phyloP scores from a whole-genome alignment of 2,329 filamentous ascomycete genomes.

The Alternaria triticina region DNA sequence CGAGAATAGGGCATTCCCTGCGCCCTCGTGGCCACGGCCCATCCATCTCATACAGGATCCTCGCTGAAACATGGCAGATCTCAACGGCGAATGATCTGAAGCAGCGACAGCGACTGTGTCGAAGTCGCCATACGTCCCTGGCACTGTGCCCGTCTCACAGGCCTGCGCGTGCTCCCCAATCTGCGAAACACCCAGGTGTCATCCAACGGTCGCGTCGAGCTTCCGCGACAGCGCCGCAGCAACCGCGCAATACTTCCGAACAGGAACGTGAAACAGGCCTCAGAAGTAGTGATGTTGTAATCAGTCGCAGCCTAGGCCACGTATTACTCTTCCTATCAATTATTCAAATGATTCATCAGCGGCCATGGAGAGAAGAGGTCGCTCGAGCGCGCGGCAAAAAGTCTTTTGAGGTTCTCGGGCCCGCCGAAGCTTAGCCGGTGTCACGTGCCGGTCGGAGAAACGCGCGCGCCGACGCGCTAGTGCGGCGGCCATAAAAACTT shows the following conservation, averaged over 20 bases:
- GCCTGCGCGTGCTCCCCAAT: constrained; percentile 13
- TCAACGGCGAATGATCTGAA: constrained; percentile 17
- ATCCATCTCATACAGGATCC: constrained; percentile 3
- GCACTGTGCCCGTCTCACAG: constrained; percentile 15
- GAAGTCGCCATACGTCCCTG: constrained; percentile 17
- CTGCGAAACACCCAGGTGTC: constrained; percentile 9
- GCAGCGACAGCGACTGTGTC: constrained; percentile 10
- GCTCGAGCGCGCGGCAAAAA: not conserved
- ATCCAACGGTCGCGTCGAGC: constrained; percentile 14
- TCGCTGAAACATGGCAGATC: constrained; percentile 18
- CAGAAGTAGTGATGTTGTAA: constrained; percentile 27
- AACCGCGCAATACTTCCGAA: not conserved
- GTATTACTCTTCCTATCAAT: constrained; percentile 21
- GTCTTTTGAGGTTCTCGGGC: not conserved
- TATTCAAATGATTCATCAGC: constrained; percentile 40
- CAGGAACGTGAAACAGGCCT: constrained; percentile 19
- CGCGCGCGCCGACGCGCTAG: constrained; percentile 6
- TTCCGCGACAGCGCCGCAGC: constrained; percentile 6
- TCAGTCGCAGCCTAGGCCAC: constrained; percentile 21
- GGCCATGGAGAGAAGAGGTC: constrained; percentile 34
- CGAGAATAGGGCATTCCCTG: constrained; percentile 2
- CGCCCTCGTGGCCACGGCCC: not conserved
- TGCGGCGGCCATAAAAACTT: constrained; percentile 28
- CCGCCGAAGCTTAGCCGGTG: constrained; percentile 6
- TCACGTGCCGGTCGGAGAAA: constrained; percentile 10